Conservation (phyloP, 2,329 filamentous ascomycete genomes). For the Alternaria alternata region DNA sequence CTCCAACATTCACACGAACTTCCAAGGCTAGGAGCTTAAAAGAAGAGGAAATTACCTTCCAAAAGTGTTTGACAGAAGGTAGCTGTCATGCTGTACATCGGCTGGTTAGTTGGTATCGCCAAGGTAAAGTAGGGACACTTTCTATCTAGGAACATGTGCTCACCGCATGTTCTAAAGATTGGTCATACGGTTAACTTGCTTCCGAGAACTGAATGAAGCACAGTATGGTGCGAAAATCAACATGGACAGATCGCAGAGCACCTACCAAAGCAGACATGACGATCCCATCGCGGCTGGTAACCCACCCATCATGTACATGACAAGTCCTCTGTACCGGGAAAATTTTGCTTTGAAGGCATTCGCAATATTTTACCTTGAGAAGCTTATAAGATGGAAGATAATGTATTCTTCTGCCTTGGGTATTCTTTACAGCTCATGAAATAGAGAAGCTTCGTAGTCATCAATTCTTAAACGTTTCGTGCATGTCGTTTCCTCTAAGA, state of each 20-base stretch:
- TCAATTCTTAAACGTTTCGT: background rate
- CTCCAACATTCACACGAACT: background rate
- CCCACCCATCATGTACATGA: background rate
- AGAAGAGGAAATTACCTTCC: background rate
- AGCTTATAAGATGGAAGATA: background rate
- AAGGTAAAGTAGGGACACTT: background rate
- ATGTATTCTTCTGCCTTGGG: background rate
- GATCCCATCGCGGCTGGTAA: background rate
- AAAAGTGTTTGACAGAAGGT: background rate
- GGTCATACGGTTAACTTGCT: too few relatives aligned
- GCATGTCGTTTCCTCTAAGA: background rate
- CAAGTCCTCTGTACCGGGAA: background rate
- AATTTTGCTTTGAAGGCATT: background rate
- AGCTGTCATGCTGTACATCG: background rate
- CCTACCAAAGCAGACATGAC: background rate
- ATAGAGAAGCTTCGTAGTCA: background rate
- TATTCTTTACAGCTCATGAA: background rate
- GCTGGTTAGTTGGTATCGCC: background rate
- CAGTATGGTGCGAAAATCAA: too few relatives aligned
- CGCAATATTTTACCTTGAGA: background rate
- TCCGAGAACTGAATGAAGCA: too few relatives aligned
- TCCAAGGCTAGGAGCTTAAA: background rate
- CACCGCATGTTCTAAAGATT: background rate
- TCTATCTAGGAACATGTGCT: background rate
- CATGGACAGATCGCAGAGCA: background rate